phyloP scores from a whole-genome alignment of 352 stramenopile genomes.

The Pythium rhizo-oryzae region DNA sequence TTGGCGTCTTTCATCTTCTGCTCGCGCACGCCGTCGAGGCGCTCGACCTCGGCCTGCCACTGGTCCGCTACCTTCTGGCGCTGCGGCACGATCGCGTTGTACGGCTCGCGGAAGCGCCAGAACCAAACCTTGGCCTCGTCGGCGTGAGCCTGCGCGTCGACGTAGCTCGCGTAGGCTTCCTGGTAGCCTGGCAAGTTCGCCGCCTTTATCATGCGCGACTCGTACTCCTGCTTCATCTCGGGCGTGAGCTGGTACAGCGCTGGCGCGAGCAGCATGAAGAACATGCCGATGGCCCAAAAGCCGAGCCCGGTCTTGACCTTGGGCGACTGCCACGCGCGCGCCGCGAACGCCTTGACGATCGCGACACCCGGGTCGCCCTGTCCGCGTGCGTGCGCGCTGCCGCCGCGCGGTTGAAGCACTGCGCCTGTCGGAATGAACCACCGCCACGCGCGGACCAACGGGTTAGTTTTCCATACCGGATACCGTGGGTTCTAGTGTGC shows the following conservation, averaged over 20 bases:
- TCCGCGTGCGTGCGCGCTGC: conserved; percentile 3
- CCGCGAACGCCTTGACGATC: conserved; percentile 57
- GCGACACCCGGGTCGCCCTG: conserved; percentile 50
- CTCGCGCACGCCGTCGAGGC: conserved; percentile 57
- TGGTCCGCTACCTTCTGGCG: conserved; percentile 62
- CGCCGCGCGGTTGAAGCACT: conserved; percentile 25
- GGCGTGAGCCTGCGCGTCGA: conserved; percentile 52
- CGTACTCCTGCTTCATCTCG: conserved; percentile 79
- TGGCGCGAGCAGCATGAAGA: conserved; percentile 82
- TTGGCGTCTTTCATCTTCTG: conserved; percentile 83
- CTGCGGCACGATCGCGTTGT: conserved; percentile 54
- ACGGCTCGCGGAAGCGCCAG: conserved; percentile 84
- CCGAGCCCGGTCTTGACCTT: conserved; percentile 66
- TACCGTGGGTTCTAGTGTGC: conserved; percentile 6
- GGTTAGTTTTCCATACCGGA: neutral
- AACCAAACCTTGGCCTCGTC: conserved; percentile 88
- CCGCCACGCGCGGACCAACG: too few relatives aligned
- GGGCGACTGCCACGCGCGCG: conserved; percentile 53
- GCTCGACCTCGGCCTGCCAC: conserved; percentile 60
- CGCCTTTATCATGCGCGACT: conserved; percentile 72
- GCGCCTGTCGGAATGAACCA: conserved; percentile 13
- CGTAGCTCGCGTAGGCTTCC: conserved; percentile 59
- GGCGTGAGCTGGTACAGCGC: conserved; percentile 61
- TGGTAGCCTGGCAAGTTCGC: conserved; percentile 82
- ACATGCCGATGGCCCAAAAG: conserved; percentile 77